Evolutionary conservation across 257 asterid genomes (phyloP).

Genomic region (Solanum bukasovii): DNA sequence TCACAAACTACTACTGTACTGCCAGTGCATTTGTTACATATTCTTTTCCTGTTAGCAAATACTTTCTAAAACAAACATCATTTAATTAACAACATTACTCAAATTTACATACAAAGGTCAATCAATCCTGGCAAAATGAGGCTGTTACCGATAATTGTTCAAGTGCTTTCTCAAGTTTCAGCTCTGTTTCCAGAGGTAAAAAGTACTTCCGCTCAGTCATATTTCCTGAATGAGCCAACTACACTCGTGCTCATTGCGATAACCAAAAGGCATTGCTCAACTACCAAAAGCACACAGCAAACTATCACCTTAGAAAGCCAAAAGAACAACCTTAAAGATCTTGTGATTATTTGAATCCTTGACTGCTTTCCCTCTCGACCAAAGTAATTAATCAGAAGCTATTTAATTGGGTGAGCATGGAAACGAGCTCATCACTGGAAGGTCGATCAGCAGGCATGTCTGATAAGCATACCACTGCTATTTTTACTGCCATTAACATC

Average conservation of each 20-base stretch:
- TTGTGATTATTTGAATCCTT: not conserved
- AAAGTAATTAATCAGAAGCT: conserved; percentile 43
- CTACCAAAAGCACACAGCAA: conserved; percentile 18
- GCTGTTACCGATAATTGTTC: not conserved
- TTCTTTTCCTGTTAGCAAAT: not conserved
- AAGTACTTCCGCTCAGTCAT: not conserved
- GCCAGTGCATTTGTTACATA: not conserved
- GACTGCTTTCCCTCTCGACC: no score
- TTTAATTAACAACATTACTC: not conserved
- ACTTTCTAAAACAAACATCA: not conserved
- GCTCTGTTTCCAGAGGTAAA: not conserved
- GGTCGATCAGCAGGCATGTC: conserved; percentile 90
- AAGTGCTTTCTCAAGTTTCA: not conserved
- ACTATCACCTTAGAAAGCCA: conserved; percentile 21
- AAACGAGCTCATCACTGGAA: conserved; percentile 85
- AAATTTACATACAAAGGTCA: not conserved
- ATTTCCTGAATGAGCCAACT: not conserved
- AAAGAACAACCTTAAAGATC: conserved; percentile 38
- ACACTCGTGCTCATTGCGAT: not conserved
- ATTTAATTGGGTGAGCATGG: conserved; percentile 87
- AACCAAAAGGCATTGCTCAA: not conserved
- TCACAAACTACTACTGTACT: not conserved
- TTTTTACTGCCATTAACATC: conserved; percentile 85
- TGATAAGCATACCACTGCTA: conserved; percentile 77
- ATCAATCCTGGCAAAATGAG: not conserved